Base-by-base conservation (phyloP, 768 basidiomycete genomes). In the Pisolithus marmoratus region DNA sequence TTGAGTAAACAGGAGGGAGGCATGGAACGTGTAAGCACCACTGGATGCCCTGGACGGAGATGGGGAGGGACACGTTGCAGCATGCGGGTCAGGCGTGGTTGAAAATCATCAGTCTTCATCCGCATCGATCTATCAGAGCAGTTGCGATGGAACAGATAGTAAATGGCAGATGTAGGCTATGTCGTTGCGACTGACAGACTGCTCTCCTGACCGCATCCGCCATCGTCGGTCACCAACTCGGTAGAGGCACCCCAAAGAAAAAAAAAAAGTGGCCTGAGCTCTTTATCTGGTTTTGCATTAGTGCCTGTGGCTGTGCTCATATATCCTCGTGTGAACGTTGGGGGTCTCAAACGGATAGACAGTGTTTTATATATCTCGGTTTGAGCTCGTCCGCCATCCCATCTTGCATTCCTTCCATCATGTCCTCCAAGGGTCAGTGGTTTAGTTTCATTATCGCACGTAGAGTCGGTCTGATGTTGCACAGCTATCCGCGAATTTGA, bases 401-500 rank as follows among this genome's bases (percentile, higher is more conserved):
- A 43, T 22, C 46, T 41, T 19, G 19, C 46, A 34, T 38, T 47
- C 38, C 5, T 34, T 37, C 38, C 31, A n/a, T 44, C 64, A 67
- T 67, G 65, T 67, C 65, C 52, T 67, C 65, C 43, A 68, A 67
- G 63, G 65, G 65, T 68, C 2, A 2, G 64, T 17, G 9, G 40
- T 2, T 38, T 24, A 8, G 0, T 40, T 15, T 31, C 27, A 8
- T 29, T 38, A 46, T 34, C 31, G 44, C 26, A 37, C 40, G 31
- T 23, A 19, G 31, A 42, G 37, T 12, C 3, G n/a, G 7, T 4
- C 2, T 11, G 5, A 42, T 5, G 5, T 24, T 11, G 17, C 20
- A 22, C 50, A 85, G 84, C 87, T 60, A 95, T 97, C 76, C 88
- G 90, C 67, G 94, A 97, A 79, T 98, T 93, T 79, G 95, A 99